A percentile compares a stretch with the other conserved stretches of the same genome.
Evolutionary conservation across 2,329 filamentous ascomycete genomes (phyloP).

Genomic region (Neophaeococcomyces aloes): DNA sequence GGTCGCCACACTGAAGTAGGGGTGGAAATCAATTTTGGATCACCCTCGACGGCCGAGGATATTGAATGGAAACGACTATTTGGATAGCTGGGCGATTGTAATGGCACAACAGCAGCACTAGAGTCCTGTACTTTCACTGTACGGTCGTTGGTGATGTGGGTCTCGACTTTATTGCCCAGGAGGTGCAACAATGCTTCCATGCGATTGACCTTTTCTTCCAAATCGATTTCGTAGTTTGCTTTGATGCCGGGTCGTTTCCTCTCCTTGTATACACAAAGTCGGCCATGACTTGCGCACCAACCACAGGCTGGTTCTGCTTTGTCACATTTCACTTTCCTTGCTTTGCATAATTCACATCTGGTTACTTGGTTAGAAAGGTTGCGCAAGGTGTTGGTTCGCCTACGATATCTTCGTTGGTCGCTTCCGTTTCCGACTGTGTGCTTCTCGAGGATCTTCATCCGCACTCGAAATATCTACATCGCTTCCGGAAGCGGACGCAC

Average conservation of each 20-base stretch:
- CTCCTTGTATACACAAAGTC: conserved; percentile 58
- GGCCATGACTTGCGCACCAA: conserved; percentile 59
- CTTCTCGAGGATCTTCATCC: not conserved
- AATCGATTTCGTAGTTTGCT: conserved; percentile 52
- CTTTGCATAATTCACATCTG: conserved; percentile 36
- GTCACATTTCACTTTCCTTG: conserved; percentile 39
- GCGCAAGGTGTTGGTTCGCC: conserved; percentile 5
- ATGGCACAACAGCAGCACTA: not conserved
- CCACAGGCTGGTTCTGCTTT: conserved; percentile 53
- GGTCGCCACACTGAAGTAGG: conserved; percentile 3
- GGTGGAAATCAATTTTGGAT: conserved; percentile 1
- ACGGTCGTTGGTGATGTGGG: conserved; percentile 13
- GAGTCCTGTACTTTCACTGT: not conserved
- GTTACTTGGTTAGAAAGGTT: conserved; percentile 5
- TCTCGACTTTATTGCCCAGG: conserved; percentile 19
- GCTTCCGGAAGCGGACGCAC: conserved; percentile 4
- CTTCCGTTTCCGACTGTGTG: conserved; percentile 41
- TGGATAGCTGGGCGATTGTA: not conserved
- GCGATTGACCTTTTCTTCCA: conserved; percentile 46
- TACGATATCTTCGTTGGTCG: conserved; percentile 34
- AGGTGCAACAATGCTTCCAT: conserved; percentile 36
- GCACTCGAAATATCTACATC: conserved; percentile 1
- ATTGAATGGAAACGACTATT: conserved; percentile 1
- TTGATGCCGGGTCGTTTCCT: conserved; percentile 58
- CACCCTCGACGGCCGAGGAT: not conserved